These are phyloP conservation scores for Porodaedalea pini DNA, from an alignment of 1,284 basidiomycete species.

Conservation along the genomic window DNA sequence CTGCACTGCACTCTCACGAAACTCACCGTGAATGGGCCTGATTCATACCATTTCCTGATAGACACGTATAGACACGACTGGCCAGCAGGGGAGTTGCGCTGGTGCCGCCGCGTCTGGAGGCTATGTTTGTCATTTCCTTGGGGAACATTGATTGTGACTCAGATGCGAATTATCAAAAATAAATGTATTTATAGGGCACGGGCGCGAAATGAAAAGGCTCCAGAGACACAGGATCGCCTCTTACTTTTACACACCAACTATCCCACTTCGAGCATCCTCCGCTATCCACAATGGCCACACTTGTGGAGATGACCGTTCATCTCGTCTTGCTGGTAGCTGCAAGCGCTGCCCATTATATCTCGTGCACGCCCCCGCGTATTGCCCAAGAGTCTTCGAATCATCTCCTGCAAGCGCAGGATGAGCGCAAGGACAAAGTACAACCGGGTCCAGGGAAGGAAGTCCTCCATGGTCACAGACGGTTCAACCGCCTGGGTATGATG, in stretches of 20 bases:
- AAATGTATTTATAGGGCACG: background rate
- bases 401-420: background rate
- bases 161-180: background rate
- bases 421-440: background rate
- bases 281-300: background rate
- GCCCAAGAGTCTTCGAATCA: constrained; percentile 12
- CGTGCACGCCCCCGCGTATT: constrained; percentile 13
- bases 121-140: background rate
- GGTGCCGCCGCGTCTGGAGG: background rate
- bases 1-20: background rate
- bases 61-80: background rate
- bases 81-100: background rate
- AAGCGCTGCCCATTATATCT: constrained; percentile 11
- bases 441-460: background rate
- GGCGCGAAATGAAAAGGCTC: background rate
- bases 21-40: background rate
- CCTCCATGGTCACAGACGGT: constrained; percentile 10
- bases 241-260: background rate
- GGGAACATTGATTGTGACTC: constrained; percentile 6
- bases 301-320: background rate
- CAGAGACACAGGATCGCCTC: background rate
- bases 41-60: background rate
- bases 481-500: constrained; percentile 4
- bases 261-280: background rate
- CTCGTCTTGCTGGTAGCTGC: constrained; percentile 5